Conservation (phyloP, 768 basidiomycete species). For the Rhodotorula paludigena region DNA sequence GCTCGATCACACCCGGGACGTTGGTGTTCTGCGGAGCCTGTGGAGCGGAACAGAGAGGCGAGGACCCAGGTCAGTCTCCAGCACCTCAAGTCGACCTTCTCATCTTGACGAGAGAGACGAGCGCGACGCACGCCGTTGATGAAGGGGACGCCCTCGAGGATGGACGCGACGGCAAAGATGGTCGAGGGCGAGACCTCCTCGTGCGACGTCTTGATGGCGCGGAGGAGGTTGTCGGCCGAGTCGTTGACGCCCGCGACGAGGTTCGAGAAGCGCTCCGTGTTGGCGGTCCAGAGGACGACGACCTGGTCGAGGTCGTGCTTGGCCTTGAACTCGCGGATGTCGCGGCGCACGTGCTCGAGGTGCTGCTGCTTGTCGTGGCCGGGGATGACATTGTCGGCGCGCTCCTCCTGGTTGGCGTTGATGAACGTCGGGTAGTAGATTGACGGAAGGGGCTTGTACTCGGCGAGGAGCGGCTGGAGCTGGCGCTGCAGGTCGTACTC, state of each 20-base stretch:
- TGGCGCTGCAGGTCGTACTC: constrained; percentile 97
- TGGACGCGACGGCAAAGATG: constrained; percentile 87
- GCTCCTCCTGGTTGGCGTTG: constrained; percentile 92
- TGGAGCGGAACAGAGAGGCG: too few relatives aligned
- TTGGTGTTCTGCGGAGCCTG: constrained; percentile 99
- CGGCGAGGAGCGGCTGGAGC: constrained; percentile 76
- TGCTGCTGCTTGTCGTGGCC: constrained; percentile 83
- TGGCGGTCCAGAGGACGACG: constrained; percentile 93
- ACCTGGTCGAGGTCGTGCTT: constrained; percentile 76
- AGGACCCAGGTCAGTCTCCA: too few relatives aligned
- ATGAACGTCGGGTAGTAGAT: constrained; percentile 90
- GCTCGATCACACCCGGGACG: constrained; percentile 86
- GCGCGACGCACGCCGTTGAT: constrained; percentile 59
- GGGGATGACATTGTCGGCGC: constrained; percentile 86
- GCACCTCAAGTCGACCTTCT: too few relatives aligned
- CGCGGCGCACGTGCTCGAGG: constrained; percentile 83
- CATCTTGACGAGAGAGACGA: neutral
- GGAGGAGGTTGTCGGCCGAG: constrained; percentile 78
- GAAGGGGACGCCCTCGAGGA: constrained; percentile 91
- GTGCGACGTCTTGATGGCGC: constrained; percentile 76
- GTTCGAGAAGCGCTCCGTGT: constrained; percentile 95
- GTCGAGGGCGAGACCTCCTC: constrained; percentile 94
- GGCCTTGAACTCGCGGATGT: constrained; percentile 88
- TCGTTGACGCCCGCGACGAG: constrained; percentile 93
- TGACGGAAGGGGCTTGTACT: constrained; percentile 77